phyloP scores from a whole-genome alignment of 2,329 filamentous ascomycete genomes.

The Dendrostoma leiphaemia region DNA sequence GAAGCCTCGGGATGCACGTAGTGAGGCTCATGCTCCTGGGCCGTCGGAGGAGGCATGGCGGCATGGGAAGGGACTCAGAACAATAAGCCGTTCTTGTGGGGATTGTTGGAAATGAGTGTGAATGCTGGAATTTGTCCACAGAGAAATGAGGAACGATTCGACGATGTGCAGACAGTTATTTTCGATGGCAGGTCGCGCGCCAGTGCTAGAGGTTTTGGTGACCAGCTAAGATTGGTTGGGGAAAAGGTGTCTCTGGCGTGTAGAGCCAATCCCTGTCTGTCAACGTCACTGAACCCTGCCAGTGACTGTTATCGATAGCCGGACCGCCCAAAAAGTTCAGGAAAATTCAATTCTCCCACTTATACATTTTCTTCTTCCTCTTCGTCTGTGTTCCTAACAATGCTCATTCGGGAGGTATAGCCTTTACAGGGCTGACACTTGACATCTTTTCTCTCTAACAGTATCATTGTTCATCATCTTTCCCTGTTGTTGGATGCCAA shows the following conservation, averaged over 20 bases:
- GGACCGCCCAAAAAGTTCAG: constrained; percentile 5
- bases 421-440: no score
- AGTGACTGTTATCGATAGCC: constrained; percentile 2
- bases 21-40: constrained; percentile 29
- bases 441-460: no score
- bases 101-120: background rate
- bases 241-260: background rate
- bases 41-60: constrained; percentile 10
- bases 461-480: background rate
- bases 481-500: background rate
- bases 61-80: no score
- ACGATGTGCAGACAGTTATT: background rate
- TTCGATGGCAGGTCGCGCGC: background rate
- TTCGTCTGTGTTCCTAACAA: background rate
- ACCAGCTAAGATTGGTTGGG: background rate
- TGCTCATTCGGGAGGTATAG: background rate
- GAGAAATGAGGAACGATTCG: background rate
- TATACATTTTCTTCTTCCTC: background rate
- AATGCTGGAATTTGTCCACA: background rate
- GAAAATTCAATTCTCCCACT: background rate
- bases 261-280: background rate
- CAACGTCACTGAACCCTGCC: constrained; percentile 3
- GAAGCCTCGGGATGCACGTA: constrained; percentile 48
- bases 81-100: no score
- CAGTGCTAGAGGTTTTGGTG: background rate